Percentiles rank a stretch among this genome's conserved stretches.
Evolutionary conservation across 305 asterid genomes (phyloP).

Genomic region (Caryopteris hybrid): DNA sequence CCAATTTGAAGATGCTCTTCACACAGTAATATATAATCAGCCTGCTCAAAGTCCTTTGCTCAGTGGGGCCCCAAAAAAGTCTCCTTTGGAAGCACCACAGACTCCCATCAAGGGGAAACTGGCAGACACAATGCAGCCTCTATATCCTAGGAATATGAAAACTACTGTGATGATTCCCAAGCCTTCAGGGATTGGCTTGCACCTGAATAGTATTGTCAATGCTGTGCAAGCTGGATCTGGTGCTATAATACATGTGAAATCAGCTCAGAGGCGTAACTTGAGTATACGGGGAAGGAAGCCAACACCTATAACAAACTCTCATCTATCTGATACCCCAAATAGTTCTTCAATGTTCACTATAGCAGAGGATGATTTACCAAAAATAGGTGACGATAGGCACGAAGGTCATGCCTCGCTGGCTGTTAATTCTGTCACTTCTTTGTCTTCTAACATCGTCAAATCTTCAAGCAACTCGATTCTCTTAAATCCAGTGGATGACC

Average conservation of each 20-base stretch:
- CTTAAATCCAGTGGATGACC: conserved; percentile 37
- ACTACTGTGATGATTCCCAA: conserved; percentile 32
- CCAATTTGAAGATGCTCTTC: conserved; percentile 57
- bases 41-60: conserved; percentile 29
- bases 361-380: conserved; percentile 31
- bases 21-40: conserved; percentile 19
- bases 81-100: conserved; percentile 31
- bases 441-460: conserved; percentile 24
- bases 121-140: conserved; percentile 25
- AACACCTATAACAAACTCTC: conserved; percentile 26
- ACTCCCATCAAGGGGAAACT: conserved; percentile 26
- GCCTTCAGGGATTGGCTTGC: conserved; percentile 77
- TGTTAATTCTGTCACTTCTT: conserved; percentile 25
- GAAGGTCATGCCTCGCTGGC: conserved; percentile 26
- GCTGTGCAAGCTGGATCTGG: conserved; percentile 45
- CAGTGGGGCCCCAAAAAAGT: conserved; percentile 29
- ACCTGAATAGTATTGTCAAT: conserved; percentile 69
- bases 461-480: conserved; percentile 27
- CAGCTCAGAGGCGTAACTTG: conserved; percentile 44
- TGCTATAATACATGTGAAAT: conserved; percentile 36
- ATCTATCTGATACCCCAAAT: conserved; percentile 25
- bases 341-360: conserved; percentile 30
- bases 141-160: conserved; percentile 26
- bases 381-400: conserved; percentile 23
- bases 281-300: conserved; percentile 40